These are phyloP conservation scores for Debaryomyces hansenii DNA, from an alignment of 805 yeast species.

Conservation along the genomic window DNA sequence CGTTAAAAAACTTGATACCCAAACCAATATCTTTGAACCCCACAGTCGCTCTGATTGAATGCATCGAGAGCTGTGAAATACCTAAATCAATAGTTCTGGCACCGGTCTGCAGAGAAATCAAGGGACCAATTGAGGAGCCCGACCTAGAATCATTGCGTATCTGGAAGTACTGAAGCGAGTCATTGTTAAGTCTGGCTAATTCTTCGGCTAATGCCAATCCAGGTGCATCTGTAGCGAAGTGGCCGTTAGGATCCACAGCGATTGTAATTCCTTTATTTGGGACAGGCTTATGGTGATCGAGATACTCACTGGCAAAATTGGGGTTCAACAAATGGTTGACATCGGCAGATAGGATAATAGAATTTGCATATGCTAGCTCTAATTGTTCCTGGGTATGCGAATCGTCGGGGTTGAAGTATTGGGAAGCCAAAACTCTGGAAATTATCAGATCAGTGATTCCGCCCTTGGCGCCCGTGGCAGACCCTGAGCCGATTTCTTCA, in stretches of 20 bases:
- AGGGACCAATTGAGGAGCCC: slow-evolving; percentile 89
- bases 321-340: slow-evolving; percentile 84
- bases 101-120: slow-evolving; percentile 61
- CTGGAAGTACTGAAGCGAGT: slow-evolving; percentile 76
- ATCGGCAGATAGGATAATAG: slow-evolving; percentile 80
- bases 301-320: slow-evolving; percentile 64
- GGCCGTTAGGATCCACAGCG: slow-evolving; percentile 75
- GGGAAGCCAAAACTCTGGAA: slow-evolving; percentile 48
- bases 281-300: slow-evolving; percentile 76
- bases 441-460: slow-evolving; percentile 68
- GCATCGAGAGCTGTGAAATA: slow-evolving; percentile 84
- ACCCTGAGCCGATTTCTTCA: slow-evolving; percentile 81
- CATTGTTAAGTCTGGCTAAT: slow-evolving; percentile 63
- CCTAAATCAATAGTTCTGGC: slow-evolving; percentile 81
- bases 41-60: slow-evolving; percentile 76
- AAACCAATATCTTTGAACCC: slow-evolving; percentile 78
- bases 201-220: slow-evolving; percentile 71
- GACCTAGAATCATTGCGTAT: slow-evolving; percentile 81
- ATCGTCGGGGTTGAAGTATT: slow-evolving; percentile 16
- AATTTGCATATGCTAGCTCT: slow-evolving; percentile 61
- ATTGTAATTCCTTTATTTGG: slow-evolving; percentile 77
- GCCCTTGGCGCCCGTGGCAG: slow-evolving; percentile 82
- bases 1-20: slow-evolving; percentile 69
- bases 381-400: slow-evolving; percentile 25
- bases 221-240: slow-evolving; percentile 79